A percentile compares a stretch with the other conserved stretches of the same genome.
Conservation (phyloP, 108 stramenopile genomes). For the Phaeodactylum tricornutum region DNA sequence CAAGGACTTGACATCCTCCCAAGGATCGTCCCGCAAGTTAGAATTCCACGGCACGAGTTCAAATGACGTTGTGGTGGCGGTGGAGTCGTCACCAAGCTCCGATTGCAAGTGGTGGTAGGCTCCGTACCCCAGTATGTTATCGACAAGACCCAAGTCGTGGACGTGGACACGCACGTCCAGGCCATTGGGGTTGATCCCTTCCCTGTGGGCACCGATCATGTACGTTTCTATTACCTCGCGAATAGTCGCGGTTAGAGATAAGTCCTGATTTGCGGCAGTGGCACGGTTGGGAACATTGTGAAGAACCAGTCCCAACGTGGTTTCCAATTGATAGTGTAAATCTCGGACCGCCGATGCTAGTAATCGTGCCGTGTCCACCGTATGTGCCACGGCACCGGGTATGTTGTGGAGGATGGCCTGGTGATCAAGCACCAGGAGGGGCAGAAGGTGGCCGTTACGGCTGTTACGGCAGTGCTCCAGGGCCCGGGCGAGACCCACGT, state of each 20-base stretch:
- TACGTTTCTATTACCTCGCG: neutral
- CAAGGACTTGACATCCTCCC: slow-evolving; percentile 10
- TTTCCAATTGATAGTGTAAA: slow-evolving; percentile 9
- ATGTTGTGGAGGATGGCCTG: slow-evolving; percentile 18
- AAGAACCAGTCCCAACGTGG: too few relatives aligned
- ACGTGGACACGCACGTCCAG: neutral
- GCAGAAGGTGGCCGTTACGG: slow-evolving; percentile 13
- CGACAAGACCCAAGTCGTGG: slow-evolving; percentile 27
- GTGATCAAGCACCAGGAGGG: slow-evolving; percentile 24
- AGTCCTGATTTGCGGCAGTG: neutral
- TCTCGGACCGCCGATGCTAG: slow-evolving; percentile 9
- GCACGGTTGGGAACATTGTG: neutral
- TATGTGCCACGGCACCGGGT: slow-evolving; percentile 25
- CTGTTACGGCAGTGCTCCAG: neutral
- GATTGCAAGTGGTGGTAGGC: slow-evolving; percentile 7
- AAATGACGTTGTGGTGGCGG: neutral
- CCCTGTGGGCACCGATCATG: neutral
- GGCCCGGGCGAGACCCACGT: slow-evolving; percentile 23
- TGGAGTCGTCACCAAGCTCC: neutral
- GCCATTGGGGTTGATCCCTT: neutral
- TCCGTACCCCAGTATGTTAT: slow-evolving; percentile 28
- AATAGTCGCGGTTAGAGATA: neutral
- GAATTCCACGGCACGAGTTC: slow-evolving; percentile 24
- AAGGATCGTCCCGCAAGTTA: slow-evolving; percentile 21
- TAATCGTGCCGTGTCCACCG: slow-evolving; percentile 22